Evolutionary conservation across 2,329 filamentous ascomycete genomes (phyloP).

Genomic region (Allantophomopsis lycopodina): DNA sequence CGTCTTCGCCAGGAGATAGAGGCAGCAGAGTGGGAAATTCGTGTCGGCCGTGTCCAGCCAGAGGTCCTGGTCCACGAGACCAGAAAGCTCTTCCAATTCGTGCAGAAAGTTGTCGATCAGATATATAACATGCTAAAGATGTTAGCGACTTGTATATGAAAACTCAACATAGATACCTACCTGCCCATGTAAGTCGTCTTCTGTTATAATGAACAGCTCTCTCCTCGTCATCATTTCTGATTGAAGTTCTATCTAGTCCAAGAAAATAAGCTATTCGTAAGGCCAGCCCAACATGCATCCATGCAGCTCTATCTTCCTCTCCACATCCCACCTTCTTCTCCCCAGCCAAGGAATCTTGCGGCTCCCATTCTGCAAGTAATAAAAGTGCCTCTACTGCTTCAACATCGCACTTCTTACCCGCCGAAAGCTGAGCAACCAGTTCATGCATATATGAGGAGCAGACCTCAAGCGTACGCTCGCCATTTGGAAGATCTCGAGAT

Average conservation of each 20-base stretch:
- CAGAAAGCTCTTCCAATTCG: conserved; percentile 59
- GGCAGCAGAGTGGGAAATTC: conserved; percentile 43
- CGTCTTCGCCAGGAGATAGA: conserved; percentile 42
- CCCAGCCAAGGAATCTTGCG: conserved; percentile 8
- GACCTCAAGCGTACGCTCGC: conserved; percentile 45
- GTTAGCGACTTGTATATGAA: not conserved
- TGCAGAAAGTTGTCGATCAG: conserved; percentile 53
- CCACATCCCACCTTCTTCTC: conserved; percentile 47
- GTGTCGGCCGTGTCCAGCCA: conserved; percentile 30
- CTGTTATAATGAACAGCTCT: conserved; percentile 45
- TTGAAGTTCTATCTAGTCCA: conserved; percentile 53
- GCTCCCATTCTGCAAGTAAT: conserved; percentile 54
- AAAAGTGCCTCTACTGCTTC: conserved; percentile 57
- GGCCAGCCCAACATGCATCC: conserved; percentile 62
- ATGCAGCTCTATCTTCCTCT: conserved; percentile 59
- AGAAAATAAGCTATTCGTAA: conserved; percentile 57
- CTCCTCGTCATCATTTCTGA: conserved; percentile 42
- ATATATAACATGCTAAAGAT: conserved; percentile 36
- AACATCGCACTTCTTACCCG: conserved; percentile 50
- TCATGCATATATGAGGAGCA: conserved; percentile 57
- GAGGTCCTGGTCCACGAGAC: conserved; percentile 58
- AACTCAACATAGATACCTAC: conserved; percentile 18
- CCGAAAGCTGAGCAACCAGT: conserved; percentile 50
- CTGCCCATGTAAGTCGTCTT: conserved; percentile 54
- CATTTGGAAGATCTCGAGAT: conserved; percentile 53